Conservation (phyloP, 345 rosid species). For the Limnanthes douglasii region DNA sequence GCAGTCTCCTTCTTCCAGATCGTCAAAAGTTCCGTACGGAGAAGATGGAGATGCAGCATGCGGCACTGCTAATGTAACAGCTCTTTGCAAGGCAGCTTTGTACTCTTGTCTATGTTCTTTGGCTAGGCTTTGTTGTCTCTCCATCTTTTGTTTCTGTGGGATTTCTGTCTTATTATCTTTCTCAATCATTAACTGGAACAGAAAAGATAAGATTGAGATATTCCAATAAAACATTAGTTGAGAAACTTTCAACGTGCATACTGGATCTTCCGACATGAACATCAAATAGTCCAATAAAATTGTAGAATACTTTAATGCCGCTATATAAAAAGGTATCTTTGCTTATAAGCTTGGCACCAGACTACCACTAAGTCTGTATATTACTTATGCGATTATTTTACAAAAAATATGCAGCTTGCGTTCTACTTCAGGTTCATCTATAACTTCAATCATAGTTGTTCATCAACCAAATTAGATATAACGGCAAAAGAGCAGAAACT, state of each 20-base stretch:
- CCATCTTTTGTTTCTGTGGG: conserved; percentile 76
- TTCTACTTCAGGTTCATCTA: too few species aligned
- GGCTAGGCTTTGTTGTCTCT: conserved; percentile 59
- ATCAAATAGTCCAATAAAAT: too few species aligned
- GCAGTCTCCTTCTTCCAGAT: conserved; percentile 24
- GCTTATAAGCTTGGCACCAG: too few species aligned
- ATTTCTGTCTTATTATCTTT: conserved; percentile 49
- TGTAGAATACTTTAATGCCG: too few species aligned
- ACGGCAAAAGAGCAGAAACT: conserved; percentile 9
- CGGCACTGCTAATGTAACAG: conserved; percentile 62
- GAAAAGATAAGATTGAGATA: too few species aligned
- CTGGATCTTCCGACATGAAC: not conserved
- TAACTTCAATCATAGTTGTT: too few species aligned
- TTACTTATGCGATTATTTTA: too few species aligned
- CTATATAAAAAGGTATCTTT: too few species aligned
- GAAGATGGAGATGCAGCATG: conserved; percentile 51
- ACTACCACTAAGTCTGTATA: too few species aligned
- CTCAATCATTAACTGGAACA: conserved; percentile 67
- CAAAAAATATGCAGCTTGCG: too few species aligned
- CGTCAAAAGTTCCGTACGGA: conserved; percentile 67
- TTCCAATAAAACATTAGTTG: not conserved
- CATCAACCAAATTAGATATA: not conserved
- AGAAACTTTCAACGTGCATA: not conserved
- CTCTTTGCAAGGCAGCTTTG: conserved; percentile 76
- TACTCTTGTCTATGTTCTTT: conserved; percentile 61